Evolutionary conservation across 2,329 filamentous ascomycete genomes (phyloP).

Genomic region (Pseudovirgaria hyperparasitica): DNA sequence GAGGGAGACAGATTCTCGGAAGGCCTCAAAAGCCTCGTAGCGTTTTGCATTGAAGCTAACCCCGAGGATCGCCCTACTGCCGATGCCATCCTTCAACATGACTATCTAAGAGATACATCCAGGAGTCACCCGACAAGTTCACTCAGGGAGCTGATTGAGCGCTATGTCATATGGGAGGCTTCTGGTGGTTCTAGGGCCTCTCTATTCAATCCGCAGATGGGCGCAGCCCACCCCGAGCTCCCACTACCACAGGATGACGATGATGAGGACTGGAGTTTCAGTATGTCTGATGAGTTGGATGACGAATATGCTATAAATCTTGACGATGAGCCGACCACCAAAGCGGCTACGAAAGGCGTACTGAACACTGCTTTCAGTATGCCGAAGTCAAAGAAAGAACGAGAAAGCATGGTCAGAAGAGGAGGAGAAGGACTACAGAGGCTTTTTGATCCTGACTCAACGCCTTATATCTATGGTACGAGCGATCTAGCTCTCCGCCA

Average conservation of each 20-base stretch:
- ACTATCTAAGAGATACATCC: slow-evolving; percentile 52
- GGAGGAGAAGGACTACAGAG: slow-evolving; percentile 44
- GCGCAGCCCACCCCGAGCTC: slow-evolving; percentile 42
- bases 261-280: slow-evolving; percentile 52
- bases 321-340: slow-evolving; percentile 31
- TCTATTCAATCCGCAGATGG: slow-evolving; percentile 43
- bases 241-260: slow-evolving; percentile 26
- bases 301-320: slow-evolving; percentile 33
- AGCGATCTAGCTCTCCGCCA: slow-evolving; percentile 44
- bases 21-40: slow-evolving; percentile 54
- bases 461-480: slow-evolving; percentile 45
- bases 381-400: slow-evolving; percentile 17
- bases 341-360: slow-evolving; percentile 9
- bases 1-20: slow-evolving; percentile 61
- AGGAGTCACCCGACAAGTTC: slow-evolving; percentile 50
- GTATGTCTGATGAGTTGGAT: slow-evolving; percentile 49
- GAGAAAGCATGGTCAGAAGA: slow-evolving; percentile 42
- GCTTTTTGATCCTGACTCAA: slow-evolving; percentile 42
- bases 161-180: slow-evolving; percentile 64
- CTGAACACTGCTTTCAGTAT: slow-evolving; percentile 27
- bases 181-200: slow-evolving; percentile 58
- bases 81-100: slow-evolving; percentile 55
- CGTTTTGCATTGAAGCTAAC: slow-evolving; percentile 60
- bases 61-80: slow-evolving; percentile 57
- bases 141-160: slow-evolving; percentile 54